These are phyloP conservation scores for Aspergillus luchuensis DNA, from an alignment of 2,329 filamentous ascomycete species.

Conservation along the genomic window DNA sequence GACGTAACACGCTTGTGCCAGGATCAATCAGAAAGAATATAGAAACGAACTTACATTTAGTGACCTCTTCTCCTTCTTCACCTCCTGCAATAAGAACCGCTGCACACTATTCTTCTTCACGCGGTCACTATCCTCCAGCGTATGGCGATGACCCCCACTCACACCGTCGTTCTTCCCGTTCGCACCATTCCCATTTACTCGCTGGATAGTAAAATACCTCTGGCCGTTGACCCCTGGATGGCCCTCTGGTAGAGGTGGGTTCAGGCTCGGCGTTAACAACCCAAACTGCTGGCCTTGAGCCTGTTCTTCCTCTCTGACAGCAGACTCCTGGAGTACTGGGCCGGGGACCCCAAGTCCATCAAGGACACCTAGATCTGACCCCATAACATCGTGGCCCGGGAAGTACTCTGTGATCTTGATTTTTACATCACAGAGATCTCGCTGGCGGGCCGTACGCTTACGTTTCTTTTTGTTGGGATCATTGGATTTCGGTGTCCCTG, in stretches of 20 bases:
- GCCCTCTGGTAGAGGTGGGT: slow-evolving; percentile 41
- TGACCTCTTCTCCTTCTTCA: slow-evolving; percentile 65
- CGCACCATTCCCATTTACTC: slow-evolving; percentile 74
- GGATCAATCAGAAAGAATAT: not conserved
- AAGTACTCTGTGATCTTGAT: slow-evolving; percentile 84
- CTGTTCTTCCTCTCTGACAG: not conserved
- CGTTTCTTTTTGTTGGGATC: slow-evolving; percentile 82
- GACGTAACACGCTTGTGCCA: slow-evolving; percentile 15
- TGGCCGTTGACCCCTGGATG: slow-evolving; percentile 55
- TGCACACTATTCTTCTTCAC: slow-evolving; percentile 81
- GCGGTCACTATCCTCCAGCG: slow-evolving; percentile 70
- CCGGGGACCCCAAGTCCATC: slow-evolving; percentile 26
- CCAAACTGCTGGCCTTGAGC: slow-evolving; percentile 41
- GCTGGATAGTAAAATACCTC: slow-evolving; percentile 72
- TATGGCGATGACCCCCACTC: slow-evolving; percentile 73
- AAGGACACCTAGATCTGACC: slow-evolving; percentile 23
- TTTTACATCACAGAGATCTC: slow-evolving; percentile 82
- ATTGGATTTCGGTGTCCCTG: slow-evolving; percentile 76
- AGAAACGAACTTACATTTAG: slow-evolving; percentile 48
- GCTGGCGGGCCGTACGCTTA: slow-evolving; percentile 71
- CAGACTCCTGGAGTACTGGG: not conserved
- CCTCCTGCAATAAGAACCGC: slow-evolving; percentile 64
- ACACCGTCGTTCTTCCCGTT: slow-evolving; percentile 72
- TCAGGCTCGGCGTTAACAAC: slow-evolving; percentile 46
- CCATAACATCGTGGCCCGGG: slow-evolving; percentile 48